phyloP scores from a whole-genome alignment of 2,329 filamentous ascomycete genomes.

The Stemphylium beticola region DNA sequence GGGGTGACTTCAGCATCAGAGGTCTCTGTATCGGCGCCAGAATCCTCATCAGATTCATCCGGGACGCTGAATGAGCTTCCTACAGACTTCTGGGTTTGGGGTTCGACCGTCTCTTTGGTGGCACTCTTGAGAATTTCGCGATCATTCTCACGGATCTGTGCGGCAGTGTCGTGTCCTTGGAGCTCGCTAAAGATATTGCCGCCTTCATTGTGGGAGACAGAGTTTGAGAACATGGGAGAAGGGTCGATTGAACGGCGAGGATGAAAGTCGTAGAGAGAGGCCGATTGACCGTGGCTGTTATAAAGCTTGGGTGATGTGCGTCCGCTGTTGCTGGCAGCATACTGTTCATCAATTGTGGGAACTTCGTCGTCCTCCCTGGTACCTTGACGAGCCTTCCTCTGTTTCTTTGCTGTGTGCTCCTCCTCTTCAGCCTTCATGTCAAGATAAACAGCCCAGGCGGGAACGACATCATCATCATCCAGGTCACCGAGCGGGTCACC shows the following conservation, averaged over 20 bases:
- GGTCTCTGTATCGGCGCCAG: slow-evolving; percentile 19
- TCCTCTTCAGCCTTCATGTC: slow-evolving; percentile 35
- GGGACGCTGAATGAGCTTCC: slow-evolving; percentile 33
- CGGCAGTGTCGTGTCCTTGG: slow-evolving; percentile 21
- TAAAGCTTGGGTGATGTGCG: slow-evolving; percentile 14
- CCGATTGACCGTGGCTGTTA: slow-evolving; percentile 32
- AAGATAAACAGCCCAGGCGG: slow-evolving; percentile 39
- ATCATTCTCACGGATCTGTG: slow-evolving; percentile 22
- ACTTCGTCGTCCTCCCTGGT: slow-evolving; percentile 23
- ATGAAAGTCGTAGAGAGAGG: slow-evolving; percentile 33
- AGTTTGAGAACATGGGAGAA: slow-evolving; percentile 41
- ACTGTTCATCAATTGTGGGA: slow-evolving; percentile 30
- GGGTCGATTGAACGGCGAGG: slow-evolving; percentile 39
- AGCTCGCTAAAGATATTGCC: slow-evolving; percentile 40
- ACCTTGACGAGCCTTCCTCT: slow-evolving; percentile 23
- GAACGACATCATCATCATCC: slow-evolving; percentile 37
- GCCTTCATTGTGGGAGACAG: slow-evolving; percentile 22
- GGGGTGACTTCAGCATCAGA: slow-evolving; percentile 23
- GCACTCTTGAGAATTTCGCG: slow-evolving; percentile 21
- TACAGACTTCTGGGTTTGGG: slow-evolving; percentile 14
- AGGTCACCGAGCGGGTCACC: slow-evolving; percentile 35
- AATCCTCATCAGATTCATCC: slow-evolving; percentile 28
- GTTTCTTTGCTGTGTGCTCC: slow-evolving; percentile 29
- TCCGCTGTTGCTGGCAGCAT: slow-evolving; percentile 8
- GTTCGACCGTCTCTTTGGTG: slow-evolving; percentile 13